Percentiles rank a stretch among this genome's conserved stretches.
These are phyloP conservation scores for Yarrowia osloensis DNA, from an alignment of 805 yeast species.

Conservation along the genomic window DNA sequence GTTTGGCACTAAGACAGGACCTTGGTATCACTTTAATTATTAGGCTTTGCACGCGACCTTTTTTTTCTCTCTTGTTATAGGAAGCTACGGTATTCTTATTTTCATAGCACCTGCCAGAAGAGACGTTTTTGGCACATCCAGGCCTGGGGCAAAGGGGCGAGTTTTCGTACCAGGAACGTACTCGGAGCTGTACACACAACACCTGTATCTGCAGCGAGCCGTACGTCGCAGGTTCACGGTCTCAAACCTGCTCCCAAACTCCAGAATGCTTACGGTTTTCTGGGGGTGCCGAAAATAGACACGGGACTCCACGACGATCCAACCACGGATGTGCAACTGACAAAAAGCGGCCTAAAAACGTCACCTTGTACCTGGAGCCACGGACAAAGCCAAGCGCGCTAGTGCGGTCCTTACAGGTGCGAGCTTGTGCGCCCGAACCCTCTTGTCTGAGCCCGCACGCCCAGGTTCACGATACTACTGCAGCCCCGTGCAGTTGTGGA, in stretches of 20 bases:
- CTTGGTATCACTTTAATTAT: neutral
- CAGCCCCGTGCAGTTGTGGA: constrained; percentile 20
- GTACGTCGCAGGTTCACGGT: too few species aligned
- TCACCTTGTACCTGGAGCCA: constrained; percentile 15
- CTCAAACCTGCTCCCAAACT: neutral
- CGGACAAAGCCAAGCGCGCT: constrained; percentile 3
- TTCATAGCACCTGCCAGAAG: neutral
- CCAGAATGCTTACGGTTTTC: neutral
- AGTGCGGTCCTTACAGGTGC: neutral
- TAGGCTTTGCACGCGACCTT: constrained; percentile 17
- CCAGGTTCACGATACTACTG: constrained; percentile 17
- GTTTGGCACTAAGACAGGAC: neutral
- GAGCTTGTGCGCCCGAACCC: neutral
- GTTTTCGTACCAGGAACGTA: too few species aligned
- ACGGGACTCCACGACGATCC: neutral
- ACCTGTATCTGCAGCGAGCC: too few species aligned
- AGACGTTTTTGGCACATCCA: neutral
- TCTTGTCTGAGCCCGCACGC: neutral
- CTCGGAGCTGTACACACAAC: too few species aligned
- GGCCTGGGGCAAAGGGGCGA: too few species aligned
- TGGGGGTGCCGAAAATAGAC: constrained; percentile 1
- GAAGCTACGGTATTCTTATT: too few species aligned
- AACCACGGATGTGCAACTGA: neutral
- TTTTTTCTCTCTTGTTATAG: neutral
- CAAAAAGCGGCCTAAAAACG: neutral